Base-by-base conservation (phyloP, 148 eudicot species). In the Rhododendron williamsianum region DNA sequence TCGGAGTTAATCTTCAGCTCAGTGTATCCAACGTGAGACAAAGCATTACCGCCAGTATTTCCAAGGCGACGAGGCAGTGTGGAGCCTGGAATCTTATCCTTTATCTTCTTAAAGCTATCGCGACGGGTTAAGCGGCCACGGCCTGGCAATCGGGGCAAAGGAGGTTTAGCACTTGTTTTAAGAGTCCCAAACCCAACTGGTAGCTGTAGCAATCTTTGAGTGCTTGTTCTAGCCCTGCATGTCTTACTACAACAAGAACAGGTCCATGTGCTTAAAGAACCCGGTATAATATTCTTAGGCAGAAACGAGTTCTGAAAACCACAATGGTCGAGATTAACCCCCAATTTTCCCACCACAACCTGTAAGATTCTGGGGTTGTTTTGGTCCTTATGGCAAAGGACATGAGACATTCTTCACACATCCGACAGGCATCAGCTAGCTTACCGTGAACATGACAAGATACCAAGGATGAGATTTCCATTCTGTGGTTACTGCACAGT, bases 391-490 rank as follows among this genome's bases (percentile, higher is more conserved):
- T 86, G 15, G 85, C 85, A 43, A 87, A 87, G 46, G 95, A 92
- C 81, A 85, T 82, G 77, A 94, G 89, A 87, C 97, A 94, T 49
- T 94, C 93, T 86, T 94, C 93, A 84, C 95, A 94, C 93, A 92
- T 90, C 2, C 78, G 91, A 65, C 88, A 86, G 48, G 88, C 90
- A 89, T 92, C 92, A 77, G 89, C 91, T 81, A 95, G 92, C 81
- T 91, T 93, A 49, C 89, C 85, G 67, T 95, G 98, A 38, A 90
- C 72, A 18, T 90, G 88, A 67, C 98, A 93, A 72, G 87, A 86
- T 54, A 91, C 86, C 84, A 90, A 86, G 46, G 92, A 90, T 25
- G 95, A 92, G 76, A 92, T 72, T 85, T 93, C 93, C n/a, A 38
- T 85, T 86, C 84, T 90, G 83, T 95, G 95, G 79, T 89, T 84